phyloP scores from a whole-genome alignment of 768 basidiomycete species.

The Dictyophora rubrovolvata region DNA sequence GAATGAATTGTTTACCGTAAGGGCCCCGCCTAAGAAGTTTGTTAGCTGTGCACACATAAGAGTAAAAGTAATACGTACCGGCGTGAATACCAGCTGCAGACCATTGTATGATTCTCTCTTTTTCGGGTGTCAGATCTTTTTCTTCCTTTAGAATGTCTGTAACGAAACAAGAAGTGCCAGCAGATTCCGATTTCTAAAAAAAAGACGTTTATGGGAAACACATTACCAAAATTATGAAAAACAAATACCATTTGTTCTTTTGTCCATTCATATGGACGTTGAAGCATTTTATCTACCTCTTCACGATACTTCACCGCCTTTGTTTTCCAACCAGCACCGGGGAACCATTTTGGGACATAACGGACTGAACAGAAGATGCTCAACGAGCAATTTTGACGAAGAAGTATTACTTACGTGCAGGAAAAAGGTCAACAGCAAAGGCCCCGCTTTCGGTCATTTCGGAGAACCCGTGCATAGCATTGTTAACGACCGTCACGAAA shows the following conservation, averaged over 20 bases:
- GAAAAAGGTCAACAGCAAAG: conserved; percentile 17
- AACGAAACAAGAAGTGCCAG: not conserved
- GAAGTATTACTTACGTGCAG: conserved; percentile 12
- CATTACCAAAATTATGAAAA: not conserved
- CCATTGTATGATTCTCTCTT: not conserved
- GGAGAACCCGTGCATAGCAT: conserved; percentile 9
- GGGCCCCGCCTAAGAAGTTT: too few relatives aligned
- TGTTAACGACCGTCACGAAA: conserved; percentile 31
- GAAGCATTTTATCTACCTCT: conserved; percentile 13
- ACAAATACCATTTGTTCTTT: conserved; percentile 11
- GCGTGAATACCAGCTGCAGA: not conserved
- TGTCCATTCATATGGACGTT: conserved; percentile 14
- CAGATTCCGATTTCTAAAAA: not conserved
- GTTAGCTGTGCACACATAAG: not conserved
- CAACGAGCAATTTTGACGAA: not conserved
- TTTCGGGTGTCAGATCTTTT: not conserved
- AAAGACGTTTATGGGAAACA: not conserved
- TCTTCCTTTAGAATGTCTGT: not conserved
- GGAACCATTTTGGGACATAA: conserved; percentile 24
- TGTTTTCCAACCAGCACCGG: conserved; percentile 23
- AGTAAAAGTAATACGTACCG: not conserved
- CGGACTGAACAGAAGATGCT: conserved; percentile 13
- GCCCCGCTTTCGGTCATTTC: conserved; percentile 11
- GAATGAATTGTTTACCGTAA: too few relatives aligned
- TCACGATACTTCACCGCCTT: conserved; percentile 12